These are phyloP conservation scores for Ajuga reptans DNA, from an alignment of 305 asterid species.

Conservation along the genomic window DNA sequence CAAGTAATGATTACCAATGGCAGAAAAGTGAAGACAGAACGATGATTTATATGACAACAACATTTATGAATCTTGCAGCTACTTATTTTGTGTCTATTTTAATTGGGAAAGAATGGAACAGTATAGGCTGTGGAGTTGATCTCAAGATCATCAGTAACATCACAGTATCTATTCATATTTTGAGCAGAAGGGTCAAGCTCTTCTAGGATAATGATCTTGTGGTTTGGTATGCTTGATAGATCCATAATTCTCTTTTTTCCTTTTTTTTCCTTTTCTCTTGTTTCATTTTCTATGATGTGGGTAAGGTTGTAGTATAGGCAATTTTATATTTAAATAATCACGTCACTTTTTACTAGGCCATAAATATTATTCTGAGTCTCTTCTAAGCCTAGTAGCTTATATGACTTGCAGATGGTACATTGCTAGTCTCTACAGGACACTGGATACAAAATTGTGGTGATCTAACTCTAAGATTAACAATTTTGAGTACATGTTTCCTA, in stretches of 20 bases:
- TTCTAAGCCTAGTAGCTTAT: not conserved
- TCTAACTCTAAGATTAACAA: no score
- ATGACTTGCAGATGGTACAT: not conserved
- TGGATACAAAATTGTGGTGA: not conserved
- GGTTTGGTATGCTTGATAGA: no score
- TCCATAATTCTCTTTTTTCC: no score
- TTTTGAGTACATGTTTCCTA: no score
- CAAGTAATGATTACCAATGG: not conserved
- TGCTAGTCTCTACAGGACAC: not conserved
- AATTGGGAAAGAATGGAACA: not conserved
- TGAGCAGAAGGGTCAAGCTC: no score
- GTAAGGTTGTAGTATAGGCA: not conserved
- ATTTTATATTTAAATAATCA: not conserved
- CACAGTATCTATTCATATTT: no score
- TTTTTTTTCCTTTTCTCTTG: no score
- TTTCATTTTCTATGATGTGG: no score
- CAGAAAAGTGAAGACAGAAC: not conserved
- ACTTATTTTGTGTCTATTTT: not conserved
- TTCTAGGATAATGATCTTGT: no score
- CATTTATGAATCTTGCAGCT: not conserved
- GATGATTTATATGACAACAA: not conserved
- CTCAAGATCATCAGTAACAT: no score
- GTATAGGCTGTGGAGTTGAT: no score
- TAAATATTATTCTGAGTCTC: not conserved
- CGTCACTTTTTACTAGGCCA: not conserved